Percentiles rank a stretch among this genome's conserved stretches.
These are phyloP conservation scores for Didymella glomerata DNA, from an alignment of 2,329 filamentous ascomycete species.

Conservation along the genomic window DNA sequence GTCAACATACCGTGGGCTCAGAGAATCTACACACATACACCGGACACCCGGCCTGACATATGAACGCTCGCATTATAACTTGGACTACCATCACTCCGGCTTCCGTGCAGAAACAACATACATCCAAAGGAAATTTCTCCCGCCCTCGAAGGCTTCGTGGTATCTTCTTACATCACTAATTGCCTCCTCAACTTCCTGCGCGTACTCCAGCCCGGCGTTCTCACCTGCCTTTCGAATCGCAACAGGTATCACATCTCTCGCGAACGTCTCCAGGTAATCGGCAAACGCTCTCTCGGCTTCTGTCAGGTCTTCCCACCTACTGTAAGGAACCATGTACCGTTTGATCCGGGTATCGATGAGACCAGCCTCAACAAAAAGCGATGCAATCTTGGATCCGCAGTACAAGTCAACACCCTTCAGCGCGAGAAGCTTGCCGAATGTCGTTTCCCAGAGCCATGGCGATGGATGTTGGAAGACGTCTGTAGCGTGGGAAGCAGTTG, in stretches of 20 bases:
- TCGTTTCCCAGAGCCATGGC: constrained; percentile 6
- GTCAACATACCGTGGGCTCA: too few relatives aligned
- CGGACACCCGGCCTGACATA: neutral
- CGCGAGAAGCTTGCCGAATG: constrained; percentile 5
- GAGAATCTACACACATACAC: too few relatives aligned
- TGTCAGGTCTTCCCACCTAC: constrained; percentile 8
- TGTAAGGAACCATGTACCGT: constrained; percentile 14
- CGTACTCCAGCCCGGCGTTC: neutral
- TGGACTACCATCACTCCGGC: neutral
- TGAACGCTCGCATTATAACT: neutral
- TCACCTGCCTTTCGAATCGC: constrained; percentile 2
- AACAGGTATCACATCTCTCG: constrained; percentile 1
- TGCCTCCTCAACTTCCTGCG: constrained; percentile 3
- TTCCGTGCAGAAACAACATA: constrained; percentile 20
- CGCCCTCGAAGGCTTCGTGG: neutral
- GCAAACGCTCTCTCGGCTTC: constrained; percentile 5
- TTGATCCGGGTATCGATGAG: constrained; percentile 10
- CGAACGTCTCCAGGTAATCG: constrained; percentile 4
- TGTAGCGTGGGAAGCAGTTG: neutral
- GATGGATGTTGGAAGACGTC: neutral
- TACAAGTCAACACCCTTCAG: constrained; percentile 2
- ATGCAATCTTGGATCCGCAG: constrained; percentile 8
- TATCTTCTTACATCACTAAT: neutral
- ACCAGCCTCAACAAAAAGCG: constrained; percentile 8
- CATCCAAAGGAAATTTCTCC: constrained; percentile 14